Evolutionary conservation across 805 yeast genomes (phyloP), one percentile per base, ranked within the genome.

Genomic region (Metschnikowia lachancei): DNA sequence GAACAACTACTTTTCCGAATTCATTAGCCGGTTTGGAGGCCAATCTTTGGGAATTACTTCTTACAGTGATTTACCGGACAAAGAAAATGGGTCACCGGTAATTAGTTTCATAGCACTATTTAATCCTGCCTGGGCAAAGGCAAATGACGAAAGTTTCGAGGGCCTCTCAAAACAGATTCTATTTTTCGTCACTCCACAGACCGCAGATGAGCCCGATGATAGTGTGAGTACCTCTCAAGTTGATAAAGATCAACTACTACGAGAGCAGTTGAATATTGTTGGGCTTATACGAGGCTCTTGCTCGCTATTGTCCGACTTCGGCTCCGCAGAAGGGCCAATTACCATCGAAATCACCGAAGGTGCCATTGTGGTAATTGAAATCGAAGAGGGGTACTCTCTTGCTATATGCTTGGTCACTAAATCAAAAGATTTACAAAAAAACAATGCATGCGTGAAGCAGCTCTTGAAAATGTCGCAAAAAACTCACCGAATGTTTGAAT

Each of bases 241-340:
- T 16, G 20, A 29, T 20, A 28, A 26, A 4, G 18, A 16, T 3
- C 10, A 22, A 12, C 22, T 41, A 4, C 50, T 41, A 16, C 43
- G 54, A 11, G 66, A 64, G 33, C 65, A 66, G 34, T 36, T 70
- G 26, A 60, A 65, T 26, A 46, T 63, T 2, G 51, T 72, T 9
- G 75, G 76, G 0, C 49, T 72, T 14, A 54, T 69, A 9, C 61
- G 70, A 37, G 76, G 76, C 3, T 59, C 69, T 2, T 60, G 58
- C 36, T 61, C 69, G 19, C 57, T 72, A 38, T 60, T 62, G 8
- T 41, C 49, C 3, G 64, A 59, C 29, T 68, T 70, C 45, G 53
- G 51, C 14, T 24, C 44, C 11, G 17, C 41, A 4, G 38, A 45
- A 11, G 47, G 44, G 24, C 55, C 58, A 3, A 52, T 53, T n/a